A percentile compares a stretch with the other conserved stretches of the same genome.
Conservation (phyloP, 2,329 filamentous ascomycete species). For the Seiridium unicorne region DNA sequence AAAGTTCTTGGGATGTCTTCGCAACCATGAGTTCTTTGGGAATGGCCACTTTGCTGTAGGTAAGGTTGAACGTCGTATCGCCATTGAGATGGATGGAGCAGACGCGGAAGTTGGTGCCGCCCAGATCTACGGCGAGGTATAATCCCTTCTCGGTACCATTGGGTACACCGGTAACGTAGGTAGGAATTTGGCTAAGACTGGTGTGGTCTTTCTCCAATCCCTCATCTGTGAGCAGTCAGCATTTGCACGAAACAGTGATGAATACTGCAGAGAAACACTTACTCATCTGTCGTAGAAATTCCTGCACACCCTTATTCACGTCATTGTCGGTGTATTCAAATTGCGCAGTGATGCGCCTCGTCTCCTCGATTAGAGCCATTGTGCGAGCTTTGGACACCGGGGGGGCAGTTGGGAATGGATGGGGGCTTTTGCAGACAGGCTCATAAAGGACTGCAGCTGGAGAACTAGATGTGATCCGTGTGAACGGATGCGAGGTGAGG, state of each 20-base stretch:
- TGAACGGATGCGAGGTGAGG: conserved; percentile 31
- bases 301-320: conserved; percentile 76
- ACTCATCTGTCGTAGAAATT: conserved; percentile 87
- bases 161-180: conserved; percentile 92
- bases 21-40: conserved; percentile 88
- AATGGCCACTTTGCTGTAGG: conserved; percentile 88
- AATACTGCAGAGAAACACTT: conserved; percentile 18
- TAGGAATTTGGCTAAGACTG: conserved; percentile 92
- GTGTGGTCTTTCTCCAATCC: conserved; percentile 76
- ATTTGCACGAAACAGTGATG: neutral
- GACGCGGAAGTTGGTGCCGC: conserved; percentile 96
- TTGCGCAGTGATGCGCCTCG: conserved; percentile 75
- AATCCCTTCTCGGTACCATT: conserved; percentile 98
- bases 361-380: conserved; percentile 68
- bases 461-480: conserved; percentile 39
- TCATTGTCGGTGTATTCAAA: conserved; percentile 82
- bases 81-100: conserved; percentile 93
- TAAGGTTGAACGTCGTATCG: conserved; percentile 91
- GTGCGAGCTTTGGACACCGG: conserved; percentile 55
- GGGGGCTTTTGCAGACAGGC: conserved; percentile 53
- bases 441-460: conserved; percentile 38
- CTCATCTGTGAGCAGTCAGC: conserved; percentile 56
- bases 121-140: conserved; percentile 96
- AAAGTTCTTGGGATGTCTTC: conserved; percentile 81
- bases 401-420: conserved; percentile 51